These are phyloP conservation scores for Ophiostoma piceae DNA, from an alignment of 2,329 filamentous ascomycete genomes.

Conservation along the genomic window DNA sequence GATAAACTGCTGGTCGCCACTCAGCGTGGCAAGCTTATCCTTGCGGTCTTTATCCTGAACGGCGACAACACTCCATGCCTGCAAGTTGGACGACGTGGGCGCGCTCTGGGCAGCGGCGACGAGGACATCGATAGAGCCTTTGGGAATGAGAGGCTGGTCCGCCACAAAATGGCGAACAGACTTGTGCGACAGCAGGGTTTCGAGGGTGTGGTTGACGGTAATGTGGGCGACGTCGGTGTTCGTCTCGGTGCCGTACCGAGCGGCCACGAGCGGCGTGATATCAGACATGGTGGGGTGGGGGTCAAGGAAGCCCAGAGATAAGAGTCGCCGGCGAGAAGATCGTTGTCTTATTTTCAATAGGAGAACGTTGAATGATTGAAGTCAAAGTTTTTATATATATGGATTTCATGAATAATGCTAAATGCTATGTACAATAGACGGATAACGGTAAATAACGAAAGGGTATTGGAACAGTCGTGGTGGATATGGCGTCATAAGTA, in stretches of 20 bases:
- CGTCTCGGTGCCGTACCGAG: slow-evolving; percentile 17
- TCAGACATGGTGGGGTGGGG: slow-evolving; percentile 14
- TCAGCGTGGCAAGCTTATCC: slow-evolving; percentile 30
- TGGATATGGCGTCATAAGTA: slow-evolving; percentile 12
- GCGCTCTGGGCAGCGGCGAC: slow-evolving; percentile 35
- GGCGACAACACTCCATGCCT: slow-evolving; percentile 35
- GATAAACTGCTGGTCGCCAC: slow-evolving; percentile 18
- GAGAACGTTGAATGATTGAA: not conserved
- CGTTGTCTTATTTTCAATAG: not conserved
- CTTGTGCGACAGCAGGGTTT: slow-evolving; percentile 32
- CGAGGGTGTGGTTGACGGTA: slow-evolving; percentile 31
- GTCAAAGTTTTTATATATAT: not conserved
- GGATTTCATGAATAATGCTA: too few species aligned
- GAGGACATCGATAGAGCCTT: slow-evolving; percentile 31
- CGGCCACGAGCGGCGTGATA: slow-evolving; percentile 5
- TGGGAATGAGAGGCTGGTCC: slow-evolving; percentile 24
- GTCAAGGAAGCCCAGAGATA: not conserved
- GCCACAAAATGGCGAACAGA: slow-evolving; percentile 33
- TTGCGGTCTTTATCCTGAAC: slow-evolving; percentile 31
- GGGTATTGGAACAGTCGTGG: not conserved
- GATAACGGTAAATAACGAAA: not conserved
- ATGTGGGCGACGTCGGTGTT: slow-evolving; percentile 11
- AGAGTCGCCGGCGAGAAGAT: not conserved
- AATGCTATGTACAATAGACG: not conserved
- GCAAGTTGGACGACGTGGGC: slow-evolving; percentile 35